Conservation (phyloP, 2,329 filamentous ascomycete genomes). For the Phoma herbarum region DNA sequence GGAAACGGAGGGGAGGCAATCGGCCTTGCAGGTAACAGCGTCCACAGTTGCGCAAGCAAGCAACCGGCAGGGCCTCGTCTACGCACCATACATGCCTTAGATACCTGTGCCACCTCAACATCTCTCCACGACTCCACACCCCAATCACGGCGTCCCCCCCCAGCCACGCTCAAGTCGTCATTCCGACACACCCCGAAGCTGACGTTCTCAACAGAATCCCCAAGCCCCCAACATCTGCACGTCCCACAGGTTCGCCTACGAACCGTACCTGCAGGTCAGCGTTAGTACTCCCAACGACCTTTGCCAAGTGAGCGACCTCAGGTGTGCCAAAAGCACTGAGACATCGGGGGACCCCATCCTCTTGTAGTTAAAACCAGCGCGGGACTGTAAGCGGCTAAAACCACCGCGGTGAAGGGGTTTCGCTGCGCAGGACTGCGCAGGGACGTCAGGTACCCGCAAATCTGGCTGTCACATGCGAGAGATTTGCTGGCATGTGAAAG, state of each 20-base stretch:
- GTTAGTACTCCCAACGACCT: constrained; percentile 17
- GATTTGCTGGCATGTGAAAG: constrained; percentile 20
- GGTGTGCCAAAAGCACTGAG: not conserved
- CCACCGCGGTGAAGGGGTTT: constrained; percentile 19
- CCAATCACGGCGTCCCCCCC: constrained; percentile 5
- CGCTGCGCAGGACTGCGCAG: constrained; percentile 9
- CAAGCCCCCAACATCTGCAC: constrained; percentile 18
- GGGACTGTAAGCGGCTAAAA: constrained; percentile 18
- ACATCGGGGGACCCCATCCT: constrained; percentile 14
- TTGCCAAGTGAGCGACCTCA: not conserved
- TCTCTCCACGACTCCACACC: constrained; percentile 1
- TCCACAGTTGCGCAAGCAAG: constrained; percentile 1
- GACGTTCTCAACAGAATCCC: constrained; percentile 14
- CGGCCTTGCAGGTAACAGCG: constrained; percentile 4
- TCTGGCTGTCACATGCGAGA: constrained; percentile 19
- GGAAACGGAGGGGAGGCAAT: not conserved
- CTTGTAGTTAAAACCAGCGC: constrained; percentile 24
- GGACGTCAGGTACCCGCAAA: constrained; percentile 18
- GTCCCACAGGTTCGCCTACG: constrained; percentile 9
- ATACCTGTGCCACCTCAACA: constrained; percentile 3
- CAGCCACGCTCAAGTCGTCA: constrained; percentile 4
- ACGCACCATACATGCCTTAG: not conserved
- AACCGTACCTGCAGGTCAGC: constrained; percentile 19
- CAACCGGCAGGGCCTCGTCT: not conserved
- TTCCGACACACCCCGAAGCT: constrained; percentile 12